Conservation (phyloP, 345 rosid species). For the Camelina laxa region DNA sequence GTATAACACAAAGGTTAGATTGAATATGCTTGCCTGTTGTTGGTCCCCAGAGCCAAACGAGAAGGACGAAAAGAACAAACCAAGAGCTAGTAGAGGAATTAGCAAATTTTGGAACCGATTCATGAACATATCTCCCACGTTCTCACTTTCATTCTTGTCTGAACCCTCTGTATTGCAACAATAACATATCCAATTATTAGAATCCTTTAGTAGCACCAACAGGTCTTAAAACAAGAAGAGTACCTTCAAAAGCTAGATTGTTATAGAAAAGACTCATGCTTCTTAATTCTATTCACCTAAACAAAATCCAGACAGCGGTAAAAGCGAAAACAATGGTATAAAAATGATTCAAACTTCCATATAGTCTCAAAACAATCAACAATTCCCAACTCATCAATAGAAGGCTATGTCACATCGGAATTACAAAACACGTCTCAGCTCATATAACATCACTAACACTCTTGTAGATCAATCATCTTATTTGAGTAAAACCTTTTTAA, state of each 20-base stretch:
- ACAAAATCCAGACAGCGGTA: neutral
- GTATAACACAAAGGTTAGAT: neutral
- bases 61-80: constrained; percentile 52
- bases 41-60: constrained; percentile 57
- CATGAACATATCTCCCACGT: constrained; percentile 53
- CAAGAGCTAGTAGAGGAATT: constrained; percentile 63
- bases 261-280: neutral
- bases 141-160: constrained; percentile 58
- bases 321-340: neutral
- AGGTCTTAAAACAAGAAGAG: neutral
- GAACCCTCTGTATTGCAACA: constrained; percentile 67
- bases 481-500: too few species aligned
- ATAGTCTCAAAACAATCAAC: neutral
- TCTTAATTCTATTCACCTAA: neutral
- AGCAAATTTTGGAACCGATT: constrained; percentile 58
- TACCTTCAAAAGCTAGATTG: neutral
- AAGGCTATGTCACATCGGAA: neutral
- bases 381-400: neutral
- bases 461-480: too few species aligned
- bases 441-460: neutral
- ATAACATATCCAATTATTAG: constrained; percentile 10
- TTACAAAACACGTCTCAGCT: neutral
- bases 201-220: constrained; percentile 23
- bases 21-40: constrained; percentile 62
- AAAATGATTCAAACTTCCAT: neutral